Base-by-base conservation (phyloP, 1,284 basidiomycete species). In the Lignosus rhinocerotis region DNA sequence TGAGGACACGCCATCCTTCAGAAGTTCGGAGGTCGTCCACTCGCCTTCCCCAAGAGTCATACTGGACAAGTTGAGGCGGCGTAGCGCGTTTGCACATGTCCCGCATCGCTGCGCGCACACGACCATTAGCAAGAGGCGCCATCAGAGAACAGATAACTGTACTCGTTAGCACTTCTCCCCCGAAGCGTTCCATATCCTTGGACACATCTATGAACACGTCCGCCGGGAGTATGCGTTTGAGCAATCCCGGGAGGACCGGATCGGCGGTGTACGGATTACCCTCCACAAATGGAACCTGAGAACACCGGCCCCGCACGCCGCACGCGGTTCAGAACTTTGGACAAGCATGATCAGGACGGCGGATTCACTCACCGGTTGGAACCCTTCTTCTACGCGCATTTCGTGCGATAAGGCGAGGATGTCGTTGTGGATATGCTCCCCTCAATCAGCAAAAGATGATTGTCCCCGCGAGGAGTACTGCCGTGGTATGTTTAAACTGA, bases 1-100 rank as follows among this genome's bases (percentile, higher is more conserved):
- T 91, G 67, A 94, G 78, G 25, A 78, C 80, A 36, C 85, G 78
- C 88, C 88, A 91, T 1, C 83, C 86, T 67, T 90, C 86, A 12
- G 84, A 86, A 0, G 86, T 89, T 49, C 85, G 77, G 0, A 92
- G 77, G 1, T 75, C 71, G 68, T 91, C 88, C 5, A 90, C 72
- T 9, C 87, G 79, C 45, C 76, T 76, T 0, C 87, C 88, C 84
- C 84, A 90, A 62, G 88, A 83, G 63, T 89, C 76, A 65, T 89
- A 90, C 68, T 90, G 88, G 0, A 78, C 77, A 19, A 90, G 68
- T 12, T 70, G 74, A 0, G 87, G 85, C 21, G 80, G 79, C 1
- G 70, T 68, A 0, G 79, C 73, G 30, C 75, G 76, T 21, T 71
- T 67, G 25, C 78, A 78, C 42, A 87, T 66, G 6, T 73, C 70